Evolutionary conservation across 805 yeast genomes (phyloP).

Genomic region (Blastobotrys muscicola): DNA sequence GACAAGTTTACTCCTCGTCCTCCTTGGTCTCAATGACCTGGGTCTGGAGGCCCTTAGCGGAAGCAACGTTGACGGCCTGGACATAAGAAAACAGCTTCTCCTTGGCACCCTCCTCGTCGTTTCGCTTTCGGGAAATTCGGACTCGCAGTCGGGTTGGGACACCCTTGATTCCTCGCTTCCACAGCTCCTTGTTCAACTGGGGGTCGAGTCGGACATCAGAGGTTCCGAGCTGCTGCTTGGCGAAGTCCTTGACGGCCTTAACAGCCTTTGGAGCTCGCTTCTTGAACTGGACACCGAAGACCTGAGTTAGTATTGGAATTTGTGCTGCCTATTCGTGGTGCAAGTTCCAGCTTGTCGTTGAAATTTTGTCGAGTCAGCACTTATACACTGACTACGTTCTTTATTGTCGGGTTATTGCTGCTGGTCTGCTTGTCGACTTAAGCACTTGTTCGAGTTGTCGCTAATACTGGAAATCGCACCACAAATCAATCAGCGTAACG

Average conservation of each 20-base stretch:
- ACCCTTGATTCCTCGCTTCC: conserved; percentile 99
- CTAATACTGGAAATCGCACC: neutral
- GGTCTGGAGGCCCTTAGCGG: conserved; percentile 97
- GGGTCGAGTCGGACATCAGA: conserved; percentile 98
- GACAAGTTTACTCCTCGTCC: conserved; percentile 20
- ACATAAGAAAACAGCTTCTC: conserved; percentile 96
- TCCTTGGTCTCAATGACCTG: conserved; percentile 86
- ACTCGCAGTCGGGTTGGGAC: conserved; percentile 96
- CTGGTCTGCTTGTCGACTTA: neutral
- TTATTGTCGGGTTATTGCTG: neutral
- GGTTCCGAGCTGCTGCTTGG: conserved; percentile 98
- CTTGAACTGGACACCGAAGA: conserved; percentile 98
- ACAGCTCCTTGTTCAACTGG: conserved; percentile 93
- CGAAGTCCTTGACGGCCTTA: conserved; percentile 98
- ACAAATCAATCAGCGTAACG: too few relatives aligned
- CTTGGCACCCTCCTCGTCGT: conserved; percentile 99
- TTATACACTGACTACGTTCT: neutral
- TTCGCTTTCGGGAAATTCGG: conserved; percentile 98
- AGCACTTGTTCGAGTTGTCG: neutral
- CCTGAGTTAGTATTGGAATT: conserved; percentile 33
- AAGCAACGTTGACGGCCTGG: conserved; percentile 91
- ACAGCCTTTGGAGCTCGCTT: conserved; percentile 99
- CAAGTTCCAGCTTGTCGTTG: neutral
- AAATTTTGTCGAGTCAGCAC: too few relatives aligned
- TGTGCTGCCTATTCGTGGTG: neutral